phyloP scores from a whole-genome alignment of 257 asterid genomes.

The Solanum rostratum region DNA sequence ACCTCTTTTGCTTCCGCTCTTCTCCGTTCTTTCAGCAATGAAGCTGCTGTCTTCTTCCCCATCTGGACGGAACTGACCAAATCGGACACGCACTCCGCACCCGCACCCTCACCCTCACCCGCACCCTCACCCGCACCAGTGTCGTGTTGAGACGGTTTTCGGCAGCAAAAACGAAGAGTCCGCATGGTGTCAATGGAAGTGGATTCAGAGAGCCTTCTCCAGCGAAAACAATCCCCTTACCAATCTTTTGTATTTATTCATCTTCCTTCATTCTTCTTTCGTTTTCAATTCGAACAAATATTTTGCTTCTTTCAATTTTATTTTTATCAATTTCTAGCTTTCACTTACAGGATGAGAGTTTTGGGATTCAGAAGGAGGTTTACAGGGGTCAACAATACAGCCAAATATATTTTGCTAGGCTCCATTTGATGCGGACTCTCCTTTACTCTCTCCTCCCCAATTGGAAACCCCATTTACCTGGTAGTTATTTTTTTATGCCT shows the following conservation, averaged over 20 bases:
- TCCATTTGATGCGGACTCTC: slow-evolving; percentile 80
- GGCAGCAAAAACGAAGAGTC: neutral
- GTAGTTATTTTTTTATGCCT: slow-evolving; percentile 16
- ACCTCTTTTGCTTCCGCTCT: no score
- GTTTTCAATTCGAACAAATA: neutral
- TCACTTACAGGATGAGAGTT: slow-evolving; percentile 46
- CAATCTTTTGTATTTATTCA: slow-evolving; percentile 41
- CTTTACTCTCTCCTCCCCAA: slow-evolving; percentile 75
- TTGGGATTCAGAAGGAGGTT: slow-evolving; percentile 61
- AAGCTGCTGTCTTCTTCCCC: no score
- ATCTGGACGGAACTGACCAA: no score
- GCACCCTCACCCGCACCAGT: no score
- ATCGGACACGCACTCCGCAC: no score
- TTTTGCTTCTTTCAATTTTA: neutral
- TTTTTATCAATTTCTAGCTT: neutral
- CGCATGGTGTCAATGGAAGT: slow-evolving; percentile 61
- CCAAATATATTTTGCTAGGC: slow-evolving; percentile 89
- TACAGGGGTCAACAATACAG: slow-evolving; percentile 97
- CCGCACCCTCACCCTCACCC: no score
- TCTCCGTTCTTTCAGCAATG: no score
- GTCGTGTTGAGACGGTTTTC: no score
- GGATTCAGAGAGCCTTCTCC: slow-evolving; percentile 32
- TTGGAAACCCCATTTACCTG: slow-evolving; percentile 80
- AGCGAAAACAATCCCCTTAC: slow-evolving; percentile 56
- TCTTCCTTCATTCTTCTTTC: neutral